phyloP scores from a whole-genome alignment of 2,329 filamentous ascomycete species.

The Aspergillus proliferans region DNA sequence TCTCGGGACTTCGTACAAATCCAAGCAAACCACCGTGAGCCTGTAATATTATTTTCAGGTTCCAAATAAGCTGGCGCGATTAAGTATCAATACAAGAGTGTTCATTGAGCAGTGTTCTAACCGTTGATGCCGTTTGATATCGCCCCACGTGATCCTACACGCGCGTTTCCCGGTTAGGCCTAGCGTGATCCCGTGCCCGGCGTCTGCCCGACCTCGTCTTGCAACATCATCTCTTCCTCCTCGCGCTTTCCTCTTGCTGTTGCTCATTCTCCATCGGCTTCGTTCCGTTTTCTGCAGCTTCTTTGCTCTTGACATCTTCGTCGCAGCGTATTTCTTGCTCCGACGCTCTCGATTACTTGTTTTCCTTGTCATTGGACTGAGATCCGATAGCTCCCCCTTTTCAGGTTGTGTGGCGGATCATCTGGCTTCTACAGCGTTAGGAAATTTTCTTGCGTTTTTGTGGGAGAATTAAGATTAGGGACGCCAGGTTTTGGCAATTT shows the following conservation, averaged over 20 bases:
- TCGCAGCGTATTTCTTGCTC: background rate
- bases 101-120: background rate
- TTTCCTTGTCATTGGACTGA: background rate
- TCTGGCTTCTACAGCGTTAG: background rate
- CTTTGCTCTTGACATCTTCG: slow-evolving; percentile 3
- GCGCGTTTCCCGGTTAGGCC: slow-evolving; percentile 8
- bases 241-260: background rate
- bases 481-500: slow-evolving; percentile 2
- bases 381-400: background rate
- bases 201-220: slow-evolving; percentile 12
- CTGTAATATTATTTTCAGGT: background rate
- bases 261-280: slow-evolving; percentile 1
- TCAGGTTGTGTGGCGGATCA: background rate
- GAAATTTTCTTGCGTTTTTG: slow-evolving; percentile 3
- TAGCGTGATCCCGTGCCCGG: slow-evolving; percentile 18
- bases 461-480: slow-evolving; percentile 12
- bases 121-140: background rate
- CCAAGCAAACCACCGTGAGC: background rate
- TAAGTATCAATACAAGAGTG: background rate
- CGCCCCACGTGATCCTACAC: slow-evolving; percentile 9
- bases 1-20: background rate
- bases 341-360: background rate
- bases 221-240: slow-evolving; percentile 19
- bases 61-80: background rate
- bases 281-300: slow-evolving; percentile 5